Base-by-base conservation (phyloP, 805 yeast genomes). In the Pachysolen tannophilus region DNA sequence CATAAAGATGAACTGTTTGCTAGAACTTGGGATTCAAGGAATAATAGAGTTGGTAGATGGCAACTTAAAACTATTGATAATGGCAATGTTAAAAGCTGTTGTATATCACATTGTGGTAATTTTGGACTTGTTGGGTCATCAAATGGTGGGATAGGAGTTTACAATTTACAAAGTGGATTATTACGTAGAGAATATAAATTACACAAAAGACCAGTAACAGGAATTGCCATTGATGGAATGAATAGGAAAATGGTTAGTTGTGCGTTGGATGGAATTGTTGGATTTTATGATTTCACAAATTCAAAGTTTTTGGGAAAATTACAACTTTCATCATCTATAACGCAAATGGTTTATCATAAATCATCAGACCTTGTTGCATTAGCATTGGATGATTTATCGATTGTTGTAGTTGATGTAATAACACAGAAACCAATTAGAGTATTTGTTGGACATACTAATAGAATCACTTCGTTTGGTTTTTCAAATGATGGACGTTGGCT, bases 401-500 rank as follows among this genome's bases (percentile, higher is more conserved):
- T 94, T 28, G 81, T 82, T 2, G 78, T 92, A 5, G 61, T 92
- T 38, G 99, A 92, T 56, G 71, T 82, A 1, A 72, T 75, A 3
- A 85, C 97, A 0, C 85, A 78, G 49, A 77, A 73, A 46, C 73
- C 86, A 23, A 90, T 94, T 21, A 79, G 99, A 65, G 82, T 80
- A 42, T 65, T 92, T 39, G 78, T 76, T 63, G 98, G 98, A 4
- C 98, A 92, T 52, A 69, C 81, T 9, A 87, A 88, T 56, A 70
- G 95, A 49, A 78, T 92, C 44, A 87, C 97, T 0, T 70, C 84
- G 1, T 57, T 90, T 54, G 97, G 85, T 54, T 90, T 92, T 52
- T 79, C 94, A 3, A 94, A 95, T 4, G 90, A 88, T 55, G 97
- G 97, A 24, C 76, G 97, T 55, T 92, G 97, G 97, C 62, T 92